phyloP scores from a whole-genome alignment of 352 stramenopile genomes.

The Saprolegnia parasitica region DNA sequence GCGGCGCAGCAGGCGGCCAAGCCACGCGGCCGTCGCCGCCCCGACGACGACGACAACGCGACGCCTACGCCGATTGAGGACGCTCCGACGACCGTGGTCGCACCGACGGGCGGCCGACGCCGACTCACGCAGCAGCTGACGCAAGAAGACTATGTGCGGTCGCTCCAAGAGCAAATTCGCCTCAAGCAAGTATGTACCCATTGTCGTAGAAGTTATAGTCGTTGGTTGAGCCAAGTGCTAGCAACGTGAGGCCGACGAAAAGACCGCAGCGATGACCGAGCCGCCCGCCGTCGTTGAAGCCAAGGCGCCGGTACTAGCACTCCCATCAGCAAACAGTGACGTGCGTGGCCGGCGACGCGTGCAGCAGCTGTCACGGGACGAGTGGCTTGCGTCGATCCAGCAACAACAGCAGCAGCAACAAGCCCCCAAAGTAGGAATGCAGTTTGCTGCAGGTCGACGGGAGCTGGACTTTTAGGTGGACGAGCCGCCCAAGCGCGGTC shows the following conservation, averaged over 20 bases:
- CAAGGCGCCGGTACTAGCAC: background rate
- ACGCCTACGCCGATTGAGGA: background rate
- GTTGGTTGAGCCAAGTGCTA: background rate
- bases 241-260: conserved; percentile 1
- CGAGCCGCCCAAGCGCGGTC: background rate
- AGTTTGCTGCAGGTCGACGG: no score
- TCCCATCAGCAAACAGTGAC: background rate
- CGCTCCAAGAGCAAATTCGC: conserved; percentile 27
- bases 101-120: background rate
- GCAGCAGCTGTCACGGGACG: conserved; percentile 10
- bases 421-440: background rate
- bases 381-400: conserved; percentile 23
- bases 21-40: no score
- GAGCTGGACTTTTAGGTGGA: background rate
- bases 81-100: background rate
- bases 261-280: background rate
- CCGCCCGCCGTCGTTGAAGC: background rate
- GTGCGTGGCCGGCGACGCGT: conserved; percentile 12
- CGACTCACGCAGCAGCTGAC: conserved; percentile 17
- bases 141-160: conserved; percentile 21
- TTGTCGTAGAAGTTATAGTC: no score
- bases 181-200: conserved; percentile 14
- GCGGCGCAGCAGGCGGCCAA: background rate
- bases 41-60: background rate
- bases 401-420: background rate